Conservation (phyloP, 352 stramenopile species). For the Pythium angustatum region DNA sequence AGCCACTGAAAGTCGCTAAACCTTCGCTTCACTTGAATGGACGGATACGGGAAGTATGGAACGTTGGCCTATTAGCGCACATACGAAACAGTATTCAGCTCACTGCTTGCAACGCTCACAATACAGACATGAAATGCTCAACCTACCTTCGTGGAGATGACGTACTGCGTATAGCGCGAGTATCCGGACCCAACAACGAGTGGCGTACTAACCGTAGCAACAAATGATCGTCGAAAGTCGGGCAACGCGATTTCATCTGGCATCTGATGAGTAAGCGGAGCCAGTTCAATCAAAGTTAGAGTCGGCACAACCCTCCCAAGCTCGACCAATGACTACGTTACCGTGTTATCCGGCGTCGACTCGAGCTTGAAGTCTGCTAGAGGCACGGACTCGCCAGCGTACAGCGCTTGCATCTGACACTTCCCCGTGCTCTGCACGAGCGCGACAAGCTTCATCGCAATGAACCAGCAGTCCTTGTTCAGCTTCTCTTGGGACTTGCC, state of each 20-base stretch:
- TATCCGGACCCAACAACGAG: slow-evolving; percentile 81
- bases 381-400: slow-evolving; percentile 65
- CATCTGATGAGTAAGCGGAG: slow-evolving; percentile 41
- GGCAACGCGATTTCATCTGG: slow-evolving; percentile 39
- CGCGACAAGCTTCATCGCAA: slow-evolving; percentile 89
- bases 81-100: background rate
- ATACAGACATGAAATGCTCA: no score
- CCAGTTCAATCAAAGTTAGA: no score
- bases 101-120: no score
- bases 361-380: slow-evolving; percentile 84
- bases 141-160: slow-evolving; percentile 82
- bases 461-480: slow-evolving; percentile 89
- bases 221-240: slow-evolving; percentile 65
- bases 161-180: slow-evolving; percentile 86
- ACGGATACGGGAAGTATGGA: slow-evolving; percentile 58
- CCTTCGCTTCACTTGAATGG: slow-evolving; percentile 79
- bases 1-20: slow-evolving; percentile 93
- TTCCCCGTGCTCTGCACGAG: slow-evolving; percentile 83
- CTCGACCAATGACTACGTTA: background rate
- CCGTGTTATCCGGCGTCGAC: slow-evolving; percentile 76
- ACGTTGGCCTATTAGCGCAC: slow-evolving; percentile 56
- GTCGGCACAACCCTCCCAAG: no score
- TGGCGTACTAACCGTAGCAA: slow-evolving; percentile 74
- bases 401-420: slow-evolving; percentile 83
- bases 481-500: slow-evolving; percentile 86